These are phyloP conservation scores for Aspergillus clavatus DNA, from an alignment of 2,329 filamentous ascomycete genomes.

Conservation along the genomic window DNA sequence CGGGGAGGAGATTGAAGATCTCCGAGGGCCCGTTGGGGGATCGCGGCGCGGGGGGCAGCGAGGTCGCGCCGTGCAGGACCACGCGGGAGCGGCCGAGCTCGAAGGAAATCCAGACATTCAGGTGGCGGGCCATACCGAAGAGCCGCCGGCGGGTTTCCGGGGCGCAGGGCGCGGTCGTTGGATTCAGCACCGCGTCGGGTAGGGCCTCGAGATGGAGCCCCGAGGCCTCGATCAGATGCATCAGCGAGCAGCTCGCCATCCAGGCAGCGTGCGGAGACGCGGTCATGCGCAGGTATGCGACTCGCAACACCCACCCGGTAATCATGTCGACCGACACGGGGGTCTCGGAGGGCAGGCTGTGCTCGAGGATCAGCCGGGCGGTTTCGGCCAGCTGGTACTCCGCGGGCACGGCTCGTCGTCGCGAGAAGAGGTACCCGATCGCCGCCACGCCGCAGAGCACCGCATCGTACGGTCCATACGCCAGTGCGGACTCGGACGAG, in stretches of 20 bases:
- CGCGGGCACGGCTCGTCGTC: conserved; percentile 35
- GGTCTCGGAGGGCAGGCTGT: conserved; percentile 25
- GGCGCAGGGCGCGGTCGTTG: conserved; percentile 14
- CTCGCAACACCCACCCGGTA: conserved; percentile 49
- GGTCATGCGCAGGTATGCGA: conserved; percentile 51
- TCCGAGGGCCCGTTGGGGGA: conserved; percentile 45
- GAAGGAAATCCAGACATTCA: conserved; percentile 58
- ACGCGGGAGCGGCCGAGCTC: conserved; percentile 54
- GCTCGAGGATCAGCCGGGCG: conserved; percentile 46
- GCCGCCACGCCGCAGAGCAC: conserved; percentile 54
- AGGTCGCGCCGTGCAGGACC: conserved; percentile 44
- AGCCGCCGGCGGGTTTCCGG: conserved; percentile 42
- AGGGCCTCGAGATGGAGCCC: conserved; percentile 30
- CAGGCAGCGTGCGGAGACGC: conserved; percentile 49
- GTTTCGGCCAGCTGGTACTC: conserved; percentile 47
- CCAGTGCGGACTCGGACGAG: conserved; percentile 12
- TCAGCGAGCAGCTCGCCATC: conserved; percentile 54
- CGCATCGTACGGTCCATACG: conserved; percentile 40
- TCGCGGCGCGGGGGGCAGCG: conserved; percentile 36
- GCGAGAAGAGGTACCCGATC: conserved; percentile 50
- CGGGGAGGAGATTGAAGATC: conserved; percentile 50
- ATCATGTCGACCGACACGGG: conserved; percentile 27
- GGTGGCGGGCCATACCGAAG: conserved; percentile 51
- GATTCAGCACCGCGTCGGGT: conserved; percentile 13
- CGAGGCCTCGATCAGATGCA: conserved; percentile 56